Conservation (phyloP, 2,329 filamentous ascomycete species). For the Xylaria sp. region DNA sequence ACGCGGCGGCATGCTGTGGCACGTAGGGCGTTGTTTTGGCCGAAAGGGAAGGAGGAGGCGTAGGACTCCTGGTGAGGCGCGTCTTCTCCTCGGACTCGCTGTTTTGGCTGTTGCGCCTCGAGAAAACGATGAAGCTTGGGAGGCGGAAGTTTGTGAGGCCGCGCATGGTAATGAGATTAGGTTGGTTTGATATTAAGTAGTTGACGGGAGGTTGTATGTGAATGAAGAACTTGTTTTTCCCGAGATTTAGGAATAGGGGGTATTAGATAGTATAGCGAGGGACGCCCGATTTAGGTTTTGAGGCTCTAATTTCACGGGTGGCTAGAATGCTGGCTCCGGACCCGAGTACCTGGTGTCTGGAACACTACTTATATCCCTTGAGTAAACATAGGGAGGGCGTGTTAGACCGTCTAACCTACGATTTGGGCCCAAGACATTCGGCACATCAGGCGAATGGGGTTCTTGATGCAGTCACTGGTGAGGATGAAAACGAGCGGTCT, state of each 20-base stretch:
- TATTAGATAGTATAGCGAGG: too few relatives aligned
- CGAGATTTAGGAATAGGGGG: too few relatives aligned
- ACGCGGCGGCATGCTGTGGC: slow-evolving; percentile 46
- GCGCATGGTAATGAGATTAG: not conserved
- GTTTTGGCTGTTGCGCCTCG: not conserved
- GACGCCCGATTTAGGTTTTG: not conserved
- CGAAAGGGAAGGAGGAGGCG: not conserved
- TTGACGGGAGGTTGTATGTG: too few relatives aligned
- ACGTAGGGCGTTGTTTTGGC: slow-evolving; percentile 31
- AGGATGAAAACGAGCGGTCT: not conserved
- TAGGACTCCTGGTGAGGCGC: not conserved
- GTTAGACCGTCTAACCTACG: not conserved
- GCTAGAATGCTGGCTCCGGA: not conserved
- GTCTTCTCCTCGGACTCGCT: slow-evolving; percentile 1
- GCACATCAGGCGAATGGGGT: too few relatives aligned
- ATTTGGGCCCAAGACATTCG: not conserved
- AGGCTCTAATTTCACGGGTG: not conserved
- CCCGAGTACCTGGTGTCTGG: not conserved
- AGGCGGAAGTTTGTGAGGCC: not conserved
- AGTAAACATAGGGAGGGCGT: not conserved
- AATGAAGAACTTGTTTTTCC: too few relatives aligned
- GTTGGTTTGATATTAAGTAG: not conserved
- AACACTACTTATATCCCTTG: not conserved
- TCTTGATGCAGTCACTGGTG: too few relatives aligned
- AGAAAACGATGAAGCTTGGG: not conserved